Conservation (phyloP, 2,329 filamentous ascomycete genomes). For the Apiospora saccharicola region DNA sequence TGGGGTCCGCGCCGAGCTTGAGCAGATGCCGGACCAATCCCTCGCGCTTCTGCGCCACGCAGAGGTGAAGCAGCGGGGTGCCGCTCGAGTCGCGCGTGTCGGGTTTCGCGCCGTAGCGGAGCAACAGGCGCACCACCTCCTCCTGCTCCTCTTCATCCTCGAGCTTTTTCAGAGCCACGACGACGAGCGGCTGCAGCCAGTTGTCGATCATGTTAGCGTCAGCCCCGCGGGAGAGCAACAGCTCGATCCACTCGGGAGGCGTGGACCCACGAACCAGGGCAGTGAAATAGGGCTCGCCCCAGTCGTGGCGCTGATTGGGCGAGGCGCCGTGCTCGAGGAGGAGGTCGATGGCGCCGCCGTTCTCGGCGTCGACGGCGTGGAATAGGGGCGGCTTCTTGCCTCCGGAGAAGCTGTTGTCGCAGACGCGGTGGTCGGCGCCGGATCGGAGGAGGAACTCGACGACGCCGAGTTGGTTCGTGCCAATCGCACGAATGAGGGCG, state of each 20-base stretch:
- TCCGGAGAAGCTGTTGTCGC: constrained; percentile 33
- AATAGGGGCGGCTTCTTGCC: constrained; percentile 43
- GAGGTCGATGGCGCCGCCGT: constrained; percentile 37
- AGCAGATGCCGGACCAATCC: constrained; percentile 22
- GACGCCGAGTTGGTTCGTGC: constrained; percentile 36
- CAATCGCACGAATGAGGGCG: constrained; percentile 38
- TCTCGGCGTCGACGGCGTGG: constrained; percentile 42
- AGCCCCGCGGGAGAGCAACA: constrained; percentile 36
- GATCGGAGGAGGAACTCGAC: constrained; percentile 43
- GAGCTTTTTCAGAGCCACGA: constrained; percentile 25
- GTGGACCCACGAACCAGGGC: constrained; percentile 28
- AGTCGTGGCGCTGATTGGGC: constrained; percentile 33
- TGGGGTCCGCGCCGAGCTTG: constrained; percentile 22
- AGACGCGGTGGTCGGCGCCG: constrained; percentile 39
- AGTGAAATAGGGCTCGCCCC: constrained; percentile 30
- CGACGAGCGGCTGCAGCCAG: constrained; percentile 41
- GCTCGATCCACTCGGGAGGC: constrained; percentile 19
- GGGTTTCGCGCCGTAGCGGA: constrained; percentile 25
- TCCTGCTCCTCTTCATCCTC: constrained; percentile 23
- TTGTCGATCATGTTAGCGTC: constrained; percentile 41
- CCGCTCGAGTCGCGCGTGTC: constrained; percentile 21
- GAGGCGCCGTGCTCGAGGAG: constrained; percentile 40
- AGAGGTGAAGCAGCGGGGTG: constrained; percentile 23
- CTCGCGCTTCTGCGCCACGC: constrained; percentile 20
- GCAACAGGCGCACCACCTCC: constrained; percentile 25